phyloP scores from a whole-genome alignment of 2,329 filamentous ascomycete species.

The Calycina herbarum region DNA sequence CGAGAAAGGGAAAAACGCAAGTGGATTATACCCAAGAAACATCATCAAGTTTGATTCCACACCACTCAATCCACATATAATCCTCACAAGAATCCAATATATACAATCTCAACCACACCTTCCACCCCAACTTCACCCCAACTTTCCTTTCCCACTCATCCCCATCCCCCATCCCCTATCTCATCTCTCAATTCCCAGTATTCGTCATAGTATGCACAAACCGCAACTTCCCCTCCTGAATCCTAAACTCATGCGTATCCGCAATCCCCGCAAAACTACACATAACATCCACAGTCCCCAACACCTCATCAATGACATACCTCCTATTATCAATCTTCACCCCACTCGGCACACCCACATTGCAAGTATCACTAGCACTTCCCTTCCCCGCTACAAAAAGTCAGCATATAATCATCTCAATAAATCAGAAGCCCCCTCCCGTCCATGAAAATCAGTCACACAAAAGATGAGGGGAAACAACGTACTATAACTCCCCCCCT shows the following conservation, averaged over 20 bases:
- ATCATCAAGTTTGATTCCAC: no score
- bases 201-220: slow-evolving; percentile 23
- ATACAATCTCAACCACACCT: neutral
- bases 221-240: slow-evolving; percentile 22
- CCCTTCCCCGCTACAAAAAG: neutral
- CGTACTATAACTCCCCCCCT: slow-evolving; percentile 21
- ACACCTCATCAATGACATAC: slow-evolving; percentile 24
- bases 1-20: no score
- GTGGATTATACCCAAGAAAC: no score
- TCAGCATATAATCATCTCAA: no score
- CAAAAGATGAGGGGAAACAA: no score
- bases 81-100: neutral
- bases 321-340: slow-evolving; percentile 15
- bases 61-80: no score
- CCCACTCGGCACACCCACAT: slow-evolving; percentile 14
- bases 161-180: neutral
- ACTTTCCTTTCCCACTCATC: no score
- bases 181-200: slow-evolving; percentile 6
- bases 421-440: no score
- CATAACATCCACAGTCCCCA: slow-evolving; percentile 23
- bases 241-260: slow-evolving; percentile 23
- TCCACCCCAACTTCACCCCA: no score
- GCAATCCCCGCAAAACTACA: slow-evolving; percentile 16
- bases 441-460: no score
- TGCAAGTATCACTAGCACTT: slow-evolving; percentile 18